phyloP scores from a whole-genome alignment of 1,139 yeast genomes.

The Fermentozyma sake region DNA sequence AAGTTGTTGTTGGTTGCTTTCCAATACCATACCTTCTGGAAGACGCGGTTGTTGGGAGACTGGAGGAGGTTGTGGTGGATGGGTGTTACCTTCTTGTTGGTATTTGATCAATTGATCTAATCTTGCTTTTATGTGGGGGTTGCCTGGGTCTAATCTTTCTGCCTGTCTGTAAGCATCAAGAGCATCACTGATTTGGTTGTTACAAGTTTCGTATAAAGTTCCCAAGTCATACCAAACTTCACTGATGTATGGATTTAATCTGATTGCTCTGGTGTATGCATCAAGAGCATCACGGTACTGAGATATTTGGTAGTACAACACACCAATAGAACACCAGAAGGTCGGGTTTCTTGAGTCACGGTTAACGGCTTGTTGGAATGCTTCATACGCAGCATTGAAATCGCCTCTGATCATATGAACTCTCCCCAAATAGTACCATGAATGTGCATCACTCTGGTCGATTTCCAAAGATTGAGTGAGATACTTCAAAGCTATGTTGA shows the following conservation, averaged over 20 bases:
- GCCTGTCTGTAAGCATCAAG: conserved; percentile 96
- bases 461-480: conserved; percentile 83
- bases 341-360: conserved; percentile 95
- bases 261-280: conserved; percentile 93
- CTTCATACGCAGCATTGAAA: conserved; percentile 94
- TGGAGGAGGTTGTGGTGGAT: conserved; percentile 66
- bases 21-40: conserved; percentile 58
- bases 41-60: conserved; percentile 55
- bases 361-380: conserved; percentile 97
- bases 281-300: conserved; percentile 96
- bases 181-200: conserved; percentile 91
- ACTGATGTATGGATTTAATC: conserved; percentile 90
- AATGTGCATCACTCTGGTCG: conserved; percentile 87
- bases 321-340: conserved; percentile 99
- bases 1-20: conserved; percentile 31
- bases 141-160: conserved; percentile 88
- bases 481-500: conserved; percentile 77
- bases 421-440: conserved; percentile 95
- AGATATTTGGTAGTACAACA: conserved; percentile 87
- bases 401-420: conserved; percentile 96
- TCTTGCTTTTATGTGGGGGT: conserved; percentile 90
- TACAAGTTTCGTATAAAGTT: conserved; percentile 93
- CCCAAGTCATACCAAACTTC: conserved; percentile 99
- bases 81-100: conserved; percentile 70
- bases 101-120: conserved; percentile 77